phyloP scores from a whole-genome alignment of 169 alveolate species.

The Eimeria tenella region DNA sequence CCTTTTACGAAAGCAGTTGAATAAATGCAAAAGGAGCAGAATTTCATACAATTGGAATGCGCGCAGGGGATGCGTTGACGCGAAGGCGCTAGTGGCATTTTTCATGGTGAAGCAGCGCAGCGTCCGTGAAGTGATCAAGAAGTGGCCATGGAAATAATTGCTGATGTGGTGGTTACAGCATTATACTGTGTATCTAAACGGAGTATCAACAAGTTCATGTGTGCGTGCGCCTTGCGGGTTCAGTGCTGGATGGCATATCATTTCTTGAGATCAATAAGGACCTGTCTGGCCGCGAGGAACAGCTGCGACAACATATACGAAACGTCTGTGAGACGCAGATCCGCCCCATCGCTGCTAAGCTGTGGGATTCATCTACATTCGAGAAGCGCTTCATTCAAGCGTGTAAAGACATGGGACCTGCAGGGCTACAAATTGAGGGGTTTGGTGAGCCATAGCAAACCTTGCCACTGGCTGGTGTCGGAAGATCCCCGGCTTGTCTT shows the following conservation, averaged over 20 bases:
- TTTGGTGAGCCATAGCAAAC: slow-evolving; percentile 27
- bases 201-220: not conserved
- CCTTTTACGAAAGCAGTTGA: too few relatives aligned
- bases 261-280: not conserved
- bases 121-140: not conserved
- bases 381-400: not conserved
- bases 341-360: not conserved
- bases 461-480: too few relatives aligned
- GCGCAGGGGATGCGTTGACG: too few relatives aligned
- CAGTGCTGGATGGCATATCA: not conserved
- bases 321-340: slow-evolving; percentile 15
- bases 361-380: slow-evolving; percentile 73
- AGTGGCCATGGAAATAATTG: not conserved
- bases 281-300: not conserved
- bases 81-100: not conserved
- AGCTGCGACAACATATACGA: not conserved
- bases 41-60: too few relatives aligned
- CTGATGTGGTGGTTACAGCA: not conserved
- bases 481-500: too few relatives aligned
- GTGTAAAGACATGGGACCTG: slow-evolving; percentile 72
- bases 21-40: too few relatives aligned
- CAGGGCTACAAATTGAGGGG: slow-evolving; percentile 78
- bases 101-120: not conserved
- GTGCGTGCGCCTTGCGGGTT: not conserved
- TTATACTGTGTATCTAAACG: not conserved